Base-by-base conservation (phyloP, 2,329 filamentous ascomycete species). In the Ophiostoma pallidulum region DNA sequence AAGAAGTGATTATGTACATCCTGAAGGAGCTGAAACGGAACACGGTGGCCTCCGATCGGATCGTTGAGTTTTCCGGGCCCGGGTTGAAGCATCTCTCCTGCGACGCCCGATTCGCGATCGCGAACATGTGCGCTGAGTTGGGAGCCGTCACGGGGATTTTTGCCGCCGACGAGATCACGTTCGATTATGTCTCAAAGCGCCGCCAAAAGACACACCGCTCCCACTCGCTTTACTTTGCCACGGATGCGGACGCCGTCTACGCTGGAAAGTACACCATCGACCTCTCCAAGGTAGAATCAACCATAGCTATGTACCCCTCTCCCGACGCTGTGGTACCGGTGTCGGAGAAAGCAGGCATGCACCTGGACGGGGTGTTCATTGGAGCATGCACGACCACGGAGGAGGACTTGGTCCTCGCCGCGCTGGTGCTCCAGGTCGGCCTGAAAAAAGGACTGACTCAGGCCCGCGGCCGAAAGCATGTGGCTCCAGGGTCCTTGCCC, bases 341-440 rank as follows among this genome's bases (percentile, higher is more conserved):
- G 1, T 54, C 53, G 0, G 60, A 65, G n/a, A 18, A 33, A 12
- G 54, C 50, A 2, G 59, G 57, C 1, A 62, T 58, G 33, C 14
- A 53, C 1, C 54, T 71, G 3, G 66, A 71, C 42, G 69, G 68
- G 2, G 64, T 62, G 45, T 72, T 72, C 53, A 71, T 72, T 19
- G 69, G 69, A 1, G 69, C 69, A 2, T 72, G 68, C 53, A 72
- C 69, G 2, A 71, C 68, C 1, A 59, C 68, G 0, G 66, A 70
- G 45, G 68, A 71, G 52, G 68, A 72, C 45, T 54, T 71, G 1
- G 61, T 71, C 12, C 56, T 71, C 5, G 68, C 58, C 0, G 67
- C 63, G 0, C 56, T 71, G 4, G 64, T 71, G 3, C 59, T 72
- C 0, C 58, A 66, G 45, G 57, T 57, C 7, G 68, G 66, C 0